Evolutionary conservation across 345 rosid species (phyloP).

Genomic region (Streptanthus diversifolius): DNA sequence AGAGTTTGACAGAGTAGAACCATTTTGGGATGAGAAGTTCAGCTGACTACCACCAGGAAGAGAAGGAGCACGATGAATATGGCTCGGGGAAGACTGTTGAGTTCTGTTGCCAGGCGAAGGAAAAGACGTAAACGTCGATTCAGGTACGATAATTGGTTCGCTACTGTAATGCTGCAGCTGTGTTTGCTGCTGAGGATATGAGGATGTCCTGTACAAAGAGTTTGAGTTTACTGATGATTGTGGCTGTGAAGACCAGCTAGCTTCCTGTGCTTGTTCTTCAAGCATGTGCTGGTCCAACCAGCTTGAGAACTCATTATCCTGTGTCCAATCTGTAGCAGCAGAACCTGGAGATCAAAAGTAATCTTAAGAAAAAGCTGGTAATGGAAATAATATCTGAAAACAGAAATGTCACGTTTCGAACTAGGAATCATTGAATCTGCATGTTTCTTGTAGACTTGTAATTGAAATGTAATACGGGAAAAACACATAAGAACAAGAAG

Average conservation of each 20-base stretch:
- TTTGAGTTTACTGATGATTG: constrained; percentile 49
- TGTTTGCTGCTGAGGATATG: constrained; percentile 71
- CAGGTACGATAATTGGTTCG: constrained; percentile 62
- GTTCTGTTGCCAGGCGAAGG: constrained; percentile 71
- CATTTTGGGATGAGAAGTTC: constrained; percentile 54
- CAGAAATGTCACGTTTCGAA: neutral
- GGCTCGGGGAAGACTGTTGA: constrained; percentile 57
- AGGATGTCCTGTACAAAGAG: constrained; percentile 80
- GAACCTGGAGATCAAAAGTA: constrained; percentile 61
- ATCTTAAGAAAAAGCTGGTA: neutral
- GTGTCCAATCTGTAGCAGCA: constrained; percentile 82
- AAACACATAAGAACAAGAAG: neutral
- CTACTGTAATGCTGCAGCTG: constrained; percentile 62
- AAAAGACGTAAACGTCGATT: constrained; percentile 74
- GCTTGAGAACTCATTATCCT: constrained; percentile 63
- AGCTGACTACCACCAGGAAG: constrained; percentile 50
- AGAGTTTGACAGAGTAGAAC: constrained; percentile 59
- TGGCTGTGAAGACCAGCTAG: constrained; percentile 79
- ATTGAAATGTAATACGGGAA: neutral
- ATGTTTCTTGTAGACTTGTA: neutral
- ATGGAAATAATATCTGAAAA: neutral
- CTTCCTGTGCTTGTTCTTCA: constrained; percentile 62
- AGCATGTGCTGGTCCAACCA: constrained; percentile 71
- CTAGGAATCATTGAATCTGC: neutral
- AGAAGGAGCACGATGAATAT: constrained; percentile 51